Conservation (phyloP, 2,329 filamentous ascomycete species). For the Pochonia chlamydosporia region DNA sequence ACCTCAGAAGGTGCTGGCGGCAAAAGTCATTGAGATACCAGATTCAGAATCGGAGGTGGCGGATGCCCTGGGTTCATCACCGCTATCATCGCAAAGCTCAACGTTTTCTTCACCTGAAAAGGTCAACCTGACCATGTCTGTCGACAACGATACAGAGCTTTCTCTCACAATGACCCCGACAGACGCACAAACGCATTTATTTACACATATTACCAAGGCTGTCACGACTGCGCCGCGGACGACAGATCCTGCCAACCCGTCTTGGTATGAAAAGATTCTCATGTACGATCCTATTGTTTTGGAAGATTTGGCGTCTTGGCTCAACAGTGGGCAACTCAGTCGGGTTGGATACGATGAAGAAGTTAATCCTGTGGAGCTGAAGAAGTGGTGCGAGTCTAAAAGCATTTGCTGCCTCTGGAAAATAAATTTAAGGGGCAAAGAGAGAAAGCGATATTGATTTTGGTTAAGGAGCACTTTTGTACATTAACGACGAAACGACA, state of each 20-base stretch:
- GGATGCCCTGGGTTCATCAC: constrained; percentile 22
- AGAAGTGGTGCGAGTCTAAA: constrained; percentile 84
- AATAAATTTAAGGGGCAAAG: constrained; percentile 45
- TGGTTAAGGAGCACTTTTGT: not conserved
- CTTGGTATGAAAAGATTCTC: constrained; percentile 89
- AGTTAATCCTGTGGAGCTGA: constrained; percentile 60
- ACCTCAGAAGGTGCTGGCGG: constrained; percentile 10
- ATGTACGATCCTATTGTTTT: constrained; percentile 87
- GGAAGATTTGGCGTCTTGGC: constrained; percentile 77
- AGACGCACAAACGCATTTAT: constrained; percentile 39
- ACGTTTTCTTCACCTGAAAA: constrained; percentile 38
- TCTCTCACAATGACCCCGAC: constrained; percentile 33
- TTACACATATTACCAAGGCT: constrained; percentile 48
- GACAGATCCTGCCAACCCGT: constrained; percentile 46
- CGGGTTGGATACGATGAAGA: constrained; percentile 60
- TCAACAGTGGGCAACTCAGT: constrained; percentile 66
- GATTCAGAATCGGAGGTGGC: constrained; percentile 42
- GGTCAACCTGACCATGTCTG: constrained; percentile 37
- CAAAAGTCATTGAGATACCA: constrained; percentile 38
- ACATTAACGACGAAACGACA: constrained; percentile 2
- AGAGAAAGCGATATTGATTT: constrained; percentile 35
- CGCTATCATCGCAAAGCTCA: constrained; percentile 27
- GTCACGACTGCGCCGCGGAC: constrained; percentile 46
- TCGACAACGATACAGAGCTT: constrained; percentile 39
- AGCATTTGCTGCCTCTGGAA: constrained; percentile 80